These are phyloP conservation scores for Dichotomopilus funicola DNA, from an alignment of 2,329 filamentous ascomycete species.

Conservation along the genomic window DNA sequence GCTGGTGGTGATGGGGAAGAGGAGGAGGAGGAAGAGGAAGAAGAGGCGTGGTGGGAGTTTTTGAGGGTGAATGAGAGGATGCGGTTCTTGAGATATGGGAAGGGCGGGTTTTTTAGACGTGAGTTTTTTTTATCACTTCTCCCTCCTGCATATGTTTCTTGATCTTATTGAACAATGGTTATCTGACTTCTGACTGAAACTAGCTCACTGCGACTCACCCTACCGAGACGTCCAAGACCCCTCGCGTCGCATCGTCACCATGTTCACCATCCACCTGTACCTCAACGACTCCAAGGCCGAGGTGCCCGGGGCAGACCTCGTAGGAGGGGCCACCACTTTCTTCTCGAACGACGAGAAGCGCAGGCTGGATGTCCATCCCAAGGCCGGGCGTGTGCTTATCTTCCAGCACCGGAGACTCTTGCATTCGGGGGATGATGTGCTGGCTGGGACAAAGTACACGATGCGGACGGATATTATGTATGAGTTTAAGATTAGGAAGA, in stretches of 20 bases:
- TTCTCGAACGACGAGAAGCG: slow-evolving; percentile 37
- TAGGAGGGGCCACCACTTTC: slow-evolving; percentile 52
- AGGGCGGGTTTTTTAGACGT: slow-evolving; percentile 65
- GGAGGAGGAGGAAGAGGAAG: slow-evolving; percentile 6
- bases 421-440: slow-evolving; percentile 50
- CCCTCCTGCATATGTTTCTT: no score
- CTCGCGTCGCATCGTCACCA: slow-evolving; percentile 35
- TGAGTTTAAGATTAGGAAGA: slow-evolving; percentile 20
- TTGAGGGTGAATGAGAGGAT: slow-evolving; percentile 62
- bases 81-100: slow-evolving; percentile 66
- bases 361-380: slow-evolving; percentile 48
- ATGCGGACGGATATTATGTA: slow-evolving; percentile 52
- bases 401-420: slow-evolving; percentile 49
- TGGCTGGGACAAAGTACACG: slow-evolving; percentile 48
- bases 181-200: no score
- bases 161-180: neutral
- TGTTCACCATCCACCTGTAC: slow-evolving; percentile 52
- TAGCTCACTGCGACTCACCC: slow-evolving; percentile 61
- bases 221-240: slow-evolving; percentile 51
- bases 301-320: slow-evolving; percentile 31
- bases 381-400: slow-evolving; percentile 51
- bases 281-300: slow-evolving; percentile 43
- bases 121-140: slow-evolving; percentile 19
- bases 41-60: slow-evolving; percentile 36
- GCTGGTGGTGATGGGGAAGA: slow-evolving; percentile 10